A percentile compares a stretch with the other conserved stretches of the same genome.
Conservation (phyloP, 305 asterid genomes). For the Petunia hybrid region DNA sequence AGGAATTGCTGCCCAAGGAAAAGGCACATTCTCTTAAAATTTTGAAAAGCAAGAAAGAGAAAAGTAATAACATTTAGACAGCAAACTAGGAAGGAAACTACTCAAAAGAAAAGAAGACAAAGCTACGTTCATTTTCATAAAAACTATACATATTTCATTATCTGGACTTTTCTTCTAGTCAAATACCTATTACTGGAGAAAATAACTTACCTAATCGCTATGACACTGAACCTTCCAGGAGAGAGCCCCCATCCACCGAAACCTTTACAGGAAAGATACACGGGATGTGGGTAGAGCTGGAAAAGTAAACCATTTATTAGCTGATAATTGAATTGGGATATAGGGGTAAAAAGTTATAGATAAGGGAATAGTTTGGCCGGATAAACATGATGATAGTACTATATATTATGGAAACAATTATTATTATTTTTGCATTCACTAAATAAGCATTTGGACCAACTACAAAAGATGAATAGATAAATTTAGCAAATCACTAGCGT, state of each 20-base stretch:
- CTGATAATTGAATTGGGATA: not conserved
- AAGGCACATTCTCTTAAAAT: not conserved
- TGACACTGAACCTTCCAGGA: not conserved
- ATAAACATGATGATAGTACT: not conserved
- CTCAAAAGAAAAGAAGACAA: not conserved
- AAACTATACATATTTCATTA: not conserved
- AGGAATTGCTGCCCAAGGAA: not conserved
- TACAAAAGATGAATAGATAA: not conserved
- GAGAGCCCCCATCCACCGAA: not conserved
- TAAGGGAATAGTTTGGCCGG: not conserved
- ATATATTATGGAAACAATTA: not conserved
- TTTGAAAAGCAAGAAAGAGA: not conserved
- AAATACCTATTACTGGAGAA: not conserved
- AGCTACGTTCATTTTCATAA: slow-evolving; percentile 4
- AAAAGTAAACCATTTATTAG: not conserved
- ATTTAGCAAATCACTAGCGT: not conserved
- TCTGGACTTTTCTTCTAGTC: not conserved
- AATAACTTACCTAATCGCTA: not conserved
- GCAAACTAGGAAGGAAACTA: not conserved
- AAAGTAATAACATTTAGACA: not conserved
- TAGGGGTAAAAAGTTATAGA: not conserved
- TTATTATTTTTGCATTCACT: not conserved
- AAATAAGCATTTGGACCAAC: not conserved
- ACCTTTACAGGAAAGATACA: not conserved
- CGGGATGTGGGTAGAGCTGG: not conserved